Conservation (phyloP, 2,329 filamentous ascomycete genomes). For the Colletotrichum phormii region DNA sequence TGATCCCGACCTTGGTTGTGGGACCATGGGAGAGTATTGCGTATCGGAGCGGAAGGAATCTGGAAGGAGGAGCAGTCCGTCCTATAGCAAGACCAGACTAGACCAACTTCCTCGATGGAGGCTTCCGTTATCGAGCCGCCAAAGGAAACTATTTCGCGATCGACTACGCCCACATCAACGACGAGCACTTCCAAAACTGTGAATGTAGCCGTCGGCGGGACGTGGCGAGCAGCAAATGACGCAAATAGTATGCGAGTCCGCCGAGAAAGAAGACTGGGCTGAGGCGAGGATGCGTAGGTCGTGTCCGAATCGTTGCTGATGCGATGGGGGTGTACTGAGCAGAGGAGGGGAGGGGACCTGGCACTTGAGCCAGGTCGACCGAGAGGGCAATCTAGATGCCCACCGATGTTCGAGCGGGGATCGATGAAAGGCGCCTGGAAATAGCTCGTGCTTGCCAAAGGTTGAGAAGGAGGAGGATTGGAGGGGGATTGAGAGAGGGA, state of each 20-base stretch:
- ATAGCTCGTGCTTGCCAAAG: not conserved
- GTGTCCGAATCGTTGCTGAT: not conserved
- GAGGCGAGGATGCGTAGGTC: not conserved
- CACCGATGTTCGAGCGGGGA: conserved; percentile 4
- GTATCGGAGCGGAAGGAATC: not conserved
- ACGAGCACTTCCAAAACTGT: not conserved
- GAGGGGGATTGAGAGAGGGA: not conserved
- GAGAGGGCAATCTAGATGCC: conserved; percentile 19
- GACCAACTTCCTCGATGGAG: conserved; percentile 19
- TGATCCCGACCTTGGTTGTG: conserved; percentile 71
- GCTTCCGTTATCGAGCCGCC: conserved; percentile 21
- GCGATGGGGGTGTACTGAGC: conserved; percentile 5
- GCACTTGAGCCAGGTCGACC: conserved; percentile 29
- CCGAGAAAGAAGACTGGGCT: not conserved
- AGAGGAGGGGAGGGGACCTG: conserved; percentile 30
- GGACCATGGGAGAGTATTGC: conserved; percentile 61
- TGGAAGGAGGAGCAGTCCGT: conserved; percentile 33
- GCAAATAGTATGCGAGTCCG: not conserved
- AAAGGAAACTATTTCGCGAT: conserved; percentile 8
- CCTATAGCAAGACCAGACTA: conserved; percentile 24
- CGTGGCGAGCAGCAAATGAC: not conserved
- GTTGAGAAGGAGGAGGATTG: not conserved
- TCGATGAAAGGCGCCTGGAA: not conserved
- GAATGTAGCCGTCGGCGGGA: not conserved
- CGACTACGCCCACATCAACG: conserved; percentile 20